phyloP scores from a whole-genome alignment of 164 flowering plant genomes.

The Annona cherimola region DNA sequence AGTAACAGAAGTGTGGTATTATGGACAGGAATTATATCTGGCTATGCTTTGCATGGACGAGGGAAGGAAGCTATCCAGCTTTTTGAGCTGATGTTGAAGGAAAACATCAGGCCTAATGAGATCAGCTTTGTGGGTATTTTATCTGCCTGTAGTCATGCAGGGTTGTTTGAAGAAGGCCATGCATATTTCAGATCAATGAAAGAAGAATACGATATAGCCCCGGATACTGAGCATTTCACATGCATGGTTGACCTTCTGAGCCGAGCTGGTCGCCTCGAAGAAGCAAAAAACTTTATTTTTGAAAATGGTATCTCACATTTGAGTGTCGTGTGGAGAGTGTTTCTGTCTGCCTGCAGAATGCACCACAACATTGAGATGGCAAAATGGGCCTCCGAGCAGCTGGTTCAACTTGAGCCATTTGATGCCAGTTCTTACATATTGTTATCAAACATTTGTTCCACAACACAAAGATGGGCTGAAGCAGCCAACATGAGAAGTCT shows the following conservation, averaged over 20 bases:
- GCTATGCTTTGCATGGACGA: slow-evolving; percentile 54
- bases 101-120: slow-evolving; percentile 57
- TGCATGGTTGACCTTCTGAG: slow-evolving; percentile 80
- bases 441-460: slow-evolving; percentile 45
- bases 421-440: slow-evolving; percentile 40
- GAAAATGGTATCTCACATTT: slow-evolving; percentile 31
- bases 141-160: slow-evolving; percentile 69
- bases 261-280: slow-evolving; percentile 52
- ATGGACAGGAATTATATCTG: slow-evolving; percentile 64
- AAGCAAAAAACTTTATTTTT: slow-evolving; percentile 48
- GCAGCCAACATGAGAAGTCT: slow-evolving; percentile 42
- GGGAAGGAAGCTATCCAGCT: slow-evolving; percentile 43
- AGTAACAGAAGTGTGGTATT: slow-evolving; percentile 33
- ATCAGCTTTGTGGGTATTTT: slow-evolving; percentile 54
- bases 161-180: slow-evolving; percentile 54
- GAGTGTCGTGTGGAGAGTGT: slow-evolving; percentile 52
- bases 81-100: slow-evolving; percentile 50
- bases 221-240: slow-evolving; percentile 51
- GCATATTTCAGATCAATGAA: slow-evolving; percentile 49
- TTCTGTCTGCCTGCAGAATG: slow-evolving; percentile 54
- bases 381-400: slow-evolving; percentile 35
- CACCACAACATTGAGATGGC: slow-evolving; percentile 52
- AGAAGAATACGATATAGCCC: slow-evolving; percentile 46
- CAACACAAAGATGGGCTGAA: slow-evolving; percentile 46
- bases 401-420: slow-evolving; percentile 39